phyloP scores from a whole-genome alignment of 768 basidiomycete species.

The Tricholomella constricta region DNA sequence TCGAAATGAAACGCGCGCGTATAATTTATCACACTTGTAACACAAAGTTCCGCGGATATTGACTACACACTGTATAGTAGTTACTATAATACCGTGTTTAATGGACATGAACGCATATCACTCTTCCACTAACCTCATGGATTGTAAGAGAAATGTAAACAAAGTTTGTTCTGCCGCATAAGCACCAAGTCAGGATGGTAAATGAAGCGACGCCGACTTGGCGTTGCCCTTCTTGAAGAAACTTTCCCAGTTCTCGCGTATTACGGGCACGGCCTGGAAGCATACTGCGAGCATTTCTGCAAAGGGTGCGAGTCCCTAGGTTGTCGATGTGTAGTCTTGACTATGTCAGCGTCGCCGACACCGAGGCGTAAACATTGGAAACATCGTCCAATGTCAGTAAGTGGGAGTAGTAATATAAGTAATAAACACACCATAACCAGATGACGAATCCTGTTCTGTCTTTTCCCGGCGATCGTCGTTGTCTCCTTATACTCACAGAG shows the following conservation, averaged over 20 bases:
- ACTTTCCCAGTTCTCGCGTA: slow-evolving; percentile 36
- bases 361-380: slow-evolving; percentile 36
- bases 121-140: too few species aligned
- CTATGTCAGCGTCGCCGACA: slow-evolving; percentile 39
- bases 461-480: slow-evolving; percentile 30
- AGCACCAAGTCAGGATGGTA: slow-evolving; percentile 22
- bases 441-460: slow-evolving; percentile 43
- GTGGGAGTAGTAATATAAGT: neutral
- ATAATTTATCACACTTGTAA: too few species aligned
- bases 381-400: neutral
- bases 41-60: too few species aligned
- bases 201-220: slow-evolving; percentile 24
- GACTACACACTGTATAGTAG: too few species aligned
- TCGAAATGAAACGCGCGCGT: too few species aligned
- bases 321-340: slow-evolving; percentile 43
- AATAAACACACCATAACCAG: slow-evolving; percentile 35
- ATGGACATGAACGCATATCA: too few species aligned
- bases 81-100: too few species aligned
- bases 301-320: slow-evolving; percentile 37
- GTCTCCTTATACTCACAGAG: too few species aligned
- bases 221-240: slow-evolving; percentile 35
- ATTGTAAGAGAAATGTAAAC: too few species aligned
- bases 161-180: slow-evolving; percentile 29
- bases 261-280: slow-evolving; percentile 29
- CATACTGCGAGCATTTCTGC: slow-evolving; percentile 31